phyloP scores from a whole-genome alignment of 2,329 filamentous ascomycete genomes.

The Aspergillus glaucus region DNA sequence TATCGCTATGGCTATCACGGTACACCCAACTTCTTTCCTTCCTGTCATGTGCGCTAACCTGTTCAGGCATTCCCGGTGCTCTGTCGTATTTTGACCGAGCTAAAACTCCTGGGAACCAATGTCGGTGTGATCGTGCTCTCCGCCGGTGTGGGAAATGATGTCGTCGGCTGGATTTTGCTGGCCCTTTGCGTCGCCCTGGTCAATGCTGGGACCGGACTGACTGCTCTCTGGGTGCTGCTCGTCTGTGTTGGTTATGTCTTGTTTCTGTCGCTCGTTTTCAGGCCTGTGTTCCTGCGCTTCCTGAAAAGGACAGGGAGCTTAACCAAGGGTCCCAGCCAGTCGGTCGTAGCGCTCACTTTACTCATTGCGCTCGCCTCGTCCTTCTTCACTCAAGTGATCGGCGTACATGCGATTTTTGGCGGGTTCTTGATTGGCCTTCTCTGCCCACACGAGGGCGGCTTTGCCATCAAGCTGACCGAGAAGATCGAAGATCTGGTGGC shows the following conservation, averaged over 20 bases:
- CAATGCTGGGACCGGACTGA: slow-evolving; percentile 75
- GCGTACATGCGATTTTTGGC: slow-evolving; percentile 90
- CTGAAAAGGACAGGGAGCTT: slow-evolving; percentile 69
- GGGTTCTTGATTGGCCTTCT: slow-evolving; percentile 86
- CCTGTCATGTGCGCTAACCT: too few species aligned
- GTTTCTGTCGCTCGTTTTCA: slow-evolving; percentile 66
- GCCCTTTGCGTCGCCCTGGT: slow-evolving; percentile 90
- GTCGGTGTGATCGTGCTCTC: slow-evolving; percentile 86
- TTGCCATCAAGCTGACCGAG: slow-evolving; percentile 84
- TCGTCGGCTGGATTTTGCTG: slow-evolving; percentile 83
- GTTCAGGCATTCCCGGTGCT: slow-evolving; percentile 68
- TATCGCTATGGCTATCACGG: slow-evolving; percentile 84
- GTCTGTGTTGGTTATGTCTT: slow-evolving; percentile 68
- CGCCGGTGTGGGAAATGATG: slow-evolving; percentile 88
- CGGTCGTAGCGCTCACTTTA: slow-evolving; percentile 74
- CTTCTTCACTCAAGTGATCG: slow-evolving; percentile 86
- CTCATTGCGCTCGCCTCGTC: slow-evolving; percentile 71
- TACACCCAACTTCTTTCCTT: too few species aligned
- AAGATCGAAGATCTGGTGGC: slow-evolving; percentile 90
- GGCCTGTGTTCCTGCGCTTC: slow-evolving; percentile 68
- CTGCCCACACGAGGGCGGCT: slow-evolving; percentile 81
- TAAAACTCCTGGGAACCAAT: slow-evolving; percentile 74
- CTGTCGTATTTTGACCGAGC: slow-evolving; percentile 84
- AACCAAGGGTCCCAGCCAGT: slow-evolving; percentile 81
- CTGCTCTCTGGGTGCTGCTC: slow-evolving; percentile 78